Base-by-base conservation (phyloP, 371 early-diverging fungal genomes). In the Chytridium lagenaria region DNA sequence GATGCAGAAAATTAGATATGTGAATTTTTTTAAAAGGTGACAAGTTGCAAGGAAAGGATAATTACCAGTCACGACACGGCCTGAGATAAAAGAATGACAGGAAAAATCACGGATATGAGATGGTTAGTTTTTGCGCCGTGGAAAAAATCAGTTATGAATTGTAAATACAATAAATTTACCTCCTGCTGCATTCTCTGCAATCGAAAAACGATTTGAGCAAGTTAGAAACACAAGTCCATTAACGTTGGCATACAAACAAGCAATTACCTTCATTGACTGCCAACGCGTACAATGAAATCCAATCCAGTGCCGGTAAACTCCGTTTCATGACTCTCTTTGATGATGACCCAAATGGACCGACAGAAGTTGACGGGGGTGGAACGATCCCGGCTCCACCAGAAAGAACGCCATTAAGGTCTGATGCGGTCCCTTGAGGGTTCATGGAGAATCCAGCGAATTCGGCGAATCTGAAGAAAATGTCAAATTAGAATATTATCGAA, bases 251-350 rank as follows among this genome's bases (percentile, higher is more conserved):
- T n/a, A 61, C 16, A 61, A 28, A 30, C 16, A 15, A 26, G 34
- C 55, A 50, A 16, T 31, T 12, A 73, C 74, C 79, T 83, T 97
- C 98, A 73, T 97, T 97, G 31, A 97, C 98, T 15, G 98, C 96
- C 77, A 97, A 93, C 38, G 98, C 98, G 70, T 95, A 97, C 0
- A 95, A 91, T 0, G 95, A 94, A 5, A 97, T 86, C 77, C 94
- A 96, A 78, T 97, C 98, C n/a, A 97, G 83, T 15, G 95, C 95
- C 3, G 93, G 91, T 33, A 92, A 77, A 49, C 72, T 72, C 7
- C 68, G 26, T 39, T 76, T 76, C 70, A 69, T 61, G 34, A 49
- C 26, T 69, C 74, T 50, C 36, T 52, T 38, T 16, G 66, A n/a
- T 30, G 26, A 10, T 30, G 15, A 2, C 2, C 40, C 40, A 5